phyloP scores from a whole-genome alignment of 176 grass and related monocot genomes.

The Canna indica region DNA sequence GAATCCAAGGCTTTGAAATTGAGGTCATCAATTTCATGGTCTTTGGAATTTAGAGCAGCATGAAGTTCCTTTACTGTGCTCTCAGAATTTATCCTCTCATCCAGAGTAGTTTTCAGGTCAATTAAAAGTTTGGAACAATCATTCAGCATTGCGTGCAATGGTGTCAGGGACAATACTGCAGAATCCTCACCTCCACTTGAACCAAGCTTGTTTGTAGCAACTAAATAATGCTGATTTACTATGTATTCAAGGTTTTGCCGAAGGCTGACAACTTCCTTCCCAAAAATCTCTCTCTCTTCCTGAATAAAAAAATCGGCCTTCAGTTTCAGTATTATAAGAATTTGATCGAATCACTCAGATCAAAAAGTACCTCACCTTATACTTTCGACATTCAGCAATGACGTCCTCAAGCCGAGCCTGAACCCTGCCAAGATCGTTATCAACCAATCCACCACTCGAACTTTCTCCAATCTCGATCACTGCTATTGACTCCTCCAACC shows the following conservation, averaged over 20 bases:
- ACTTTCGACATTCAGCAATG: constrained; percentile 56
- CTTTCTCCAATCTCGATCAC: constrained; percentile 66
- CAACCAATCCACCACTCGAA: constrained; percentile 10
- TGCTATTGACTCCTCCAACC: constrained; percentile 72
- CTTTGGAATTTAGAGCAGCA: constrained; percentile 29
- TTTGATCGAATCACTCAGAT: not conserved
- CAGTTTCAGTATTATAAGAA: not conserved
- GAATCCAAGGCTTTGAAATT: constrained; percentile 31
- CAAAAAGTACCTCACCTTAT: constrained; percentile 39
- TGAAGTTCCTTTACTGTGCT: constrained; percentile 9
- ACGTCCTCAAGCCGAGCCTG: constrained; percentile 26
- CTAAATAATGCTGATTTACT: constrained; percentile 20
- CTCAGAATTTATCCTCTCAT: constrained; percentile 19
- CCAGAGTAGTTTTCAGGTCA: constrained; percentile 39
- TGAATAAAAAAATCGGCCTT: constrained; percentile 33
- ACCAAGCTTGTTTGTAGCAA: not conserved
- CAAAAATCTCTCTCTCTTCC: constrained; percentile 90
- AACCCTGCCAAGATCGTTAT: constrained; percentile 27
- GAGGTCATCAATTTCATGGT: constrained; percentile 63
- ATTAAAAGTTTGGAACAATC: constrained; percentile 68
- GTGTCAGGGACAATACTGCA: constrained; percentile 15
- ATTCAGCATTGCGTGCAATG: constrained; percentile 47
- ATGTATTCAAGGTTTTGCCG: constrained; percentile 45
- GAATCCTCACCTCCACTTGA: constrained; percentile 25
- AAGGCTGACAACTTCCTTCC: constrained; percentile 42